Evolutionary conservation across 768 basidiomycete genomes (phyloP).

Genomic region (Podaxis sp.): DNA sequence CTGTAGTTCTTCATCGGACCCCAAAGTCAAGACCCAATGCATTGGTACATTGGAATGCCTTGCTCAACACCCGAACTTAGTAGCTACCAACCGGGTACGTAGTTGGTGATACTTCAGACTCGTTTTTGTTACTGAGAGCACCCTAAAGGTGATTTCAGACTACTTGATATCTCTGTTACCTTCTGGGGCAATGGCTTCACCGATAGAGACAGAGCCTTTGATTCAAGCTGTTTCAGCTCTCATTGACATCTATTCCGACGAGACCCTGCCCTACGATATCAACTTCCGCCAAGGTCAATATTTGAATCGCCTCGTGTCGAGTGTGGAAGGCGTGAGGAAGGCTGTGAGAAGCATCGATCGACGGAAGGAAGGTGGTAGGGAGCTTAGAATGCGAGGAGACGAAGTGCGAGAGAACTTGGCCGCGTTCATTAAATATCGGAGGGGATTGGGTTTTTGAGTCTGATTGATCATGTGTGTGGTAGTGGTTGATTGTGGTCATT

Average conservation of each 20-base stretch:
- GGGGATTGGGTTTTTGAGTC: conserved; percentile 40
- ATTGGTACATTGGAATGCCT: conserved; percentile 85
- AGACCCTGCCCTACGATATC: conserved; percentile 70
- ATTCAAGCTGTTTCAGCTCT: conserved; percentile 79
- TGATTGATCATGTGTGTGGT: not conserved
- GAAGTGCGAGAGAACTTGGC: conserved; percentile 72
- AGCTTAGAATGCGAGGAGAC: conserved; percentile 65
- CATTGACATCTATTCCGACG: conserved; percentile 93
- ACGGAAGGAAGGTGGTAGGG: conserved; percentile 60
- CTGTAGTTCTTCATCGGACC: conserved; percentile 51
- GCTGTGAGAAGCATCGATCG: conserved; percentile 63
- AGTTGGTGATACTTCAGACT: not conserved
- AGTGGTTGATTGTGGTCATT: not conserved
- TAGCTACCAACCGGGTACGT: conserved; percentile 63
- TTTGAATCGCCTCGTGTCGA: conserved; percentile 48
- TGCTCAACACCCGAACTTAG: conserved; percentile 60
- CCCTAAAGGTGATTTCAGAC: conserved; percentile 49
- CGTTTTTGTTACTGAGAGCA: not conserved
- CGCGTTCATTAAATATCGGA: conserved; percentile 73
- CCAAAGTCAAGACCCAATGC: conserved; percentile 62
- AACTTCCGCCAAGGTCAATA: conserved; percentile 69
- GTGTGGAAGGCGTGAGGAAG: conserved; percentile 59
- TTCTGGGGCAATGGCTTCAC: conserved; percentile 30
- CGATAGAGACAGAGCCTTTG: conserved; percentile 58
- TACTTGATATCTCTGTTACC: conserved; percentile 68